Base-by-base conservation (phyloP, 257 asterid genomes). In the Nicotiana obtusifolia region DNA sequence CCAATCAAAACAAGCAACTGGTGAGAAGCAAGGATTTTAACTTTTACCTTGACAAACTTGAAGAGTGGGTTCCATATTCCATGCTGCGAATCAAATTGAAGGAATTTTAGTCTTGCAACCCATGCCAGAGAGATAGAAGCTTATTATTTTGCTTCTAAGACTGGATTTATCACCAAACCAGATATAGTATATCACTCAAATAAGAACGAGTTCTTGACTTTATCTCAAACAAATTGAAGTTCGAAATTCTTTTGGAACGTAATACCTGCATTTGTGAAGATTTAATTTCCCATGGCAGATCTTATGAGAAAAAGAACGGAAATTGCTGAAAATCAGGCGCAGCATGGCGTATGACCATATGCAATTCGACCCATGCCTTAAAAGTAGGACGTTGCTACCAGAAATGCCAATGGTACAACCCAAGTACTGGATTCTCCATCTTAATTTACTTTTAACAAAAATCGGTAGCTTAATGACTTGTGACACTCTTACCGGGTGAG, bases 71-170 rank as follows among this genome's bases (percentile, higher is more conserved):
- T 41, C 47, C 47, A 41, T 41, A 1, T 7, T 41, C 47, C 47
- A 41, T 41, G 47, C 47, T 41, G 3, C 47, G 47, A 30, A 82
- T 64, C 15, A 77, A 26, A 10, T 52, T 61, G 9, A 24, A 57
- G 35, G 84, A 73, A 53, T 80, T 76, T 22, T 24, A 61, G 26
- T 76, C 73, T 78, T 80, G 28, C 67, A 79, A 13, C 83, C 81
- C 77, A 69, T 80, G 16, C 68, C 62, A 16, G 57, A 59, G 28
- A 80, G 76, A 49, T 80, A 73, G 37, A 35, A 57, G 19, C 81
- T 44, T 64, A 28, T 62, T 16, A 64, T 24, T 30, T 69, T 67
- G 33, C 78, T 64, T 53, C 82, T 77, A 7, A n/a, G 37, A 5
- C 66, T 47, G 22, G 54, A 76, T 30, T 30, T 30, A 30, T 30